Evolutionary conservation across 2,329 filamentous ascomycete genomes (phyloP).

Genomic region (Fusarium incarnatum): DNA sequence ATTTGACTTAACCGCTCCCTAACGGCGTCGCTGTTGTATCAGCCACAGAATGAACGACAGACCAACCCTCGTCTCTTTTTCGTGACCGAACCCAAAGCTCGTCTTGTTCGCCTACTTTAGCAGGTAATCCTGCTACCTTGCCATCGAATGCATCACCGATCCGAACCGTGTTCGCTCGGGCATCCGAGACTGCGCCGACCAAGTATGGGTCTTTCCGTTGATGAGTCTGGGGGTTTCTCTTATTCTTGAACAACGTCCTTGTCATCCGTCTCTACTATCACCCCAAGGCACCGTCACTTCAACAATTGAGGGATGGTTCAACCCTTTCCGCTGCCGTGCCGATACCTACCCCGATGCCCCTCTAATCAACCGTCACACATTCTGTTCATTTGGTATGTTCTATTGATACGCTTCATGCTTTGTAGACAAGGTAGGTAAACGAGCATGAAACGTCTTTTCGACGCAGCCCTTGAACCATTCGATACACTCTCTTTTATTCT

Average conservation of each 20-base stretch:
- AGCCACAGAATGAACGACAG: conserved; percentile 6
- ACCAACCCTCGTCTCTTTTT: not conserved
- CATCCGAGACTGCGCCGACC: conserved; percentile 35
- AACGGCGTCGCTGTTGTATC: conserved; percentile 1
- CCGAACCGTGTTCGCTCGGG: conserved; percentile 27
- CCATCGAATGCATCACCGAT: conserved; percentile 1
- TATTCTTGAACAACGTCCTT: not conserved
- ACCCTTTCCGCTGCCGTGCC: not conserved
- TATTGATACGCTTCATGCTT: not conserved
- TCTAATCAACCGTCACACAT: conserved; percentile 1
- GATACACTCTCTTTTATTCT: conserved; percentile 2
- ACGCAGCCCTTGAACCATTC: not conserved
- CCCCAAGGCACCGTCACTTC: not conserved
- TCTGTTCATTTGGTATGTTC: not conserved
- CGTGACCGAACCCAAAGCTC: not conserved
- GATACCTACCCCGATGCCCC: not conserved
- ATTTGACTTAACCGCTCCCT: not conserved
- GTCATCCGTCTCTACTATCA: not conserved
- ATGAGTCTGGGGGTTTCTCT: conserved; percentile 13
- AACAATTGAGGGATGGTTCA: not conserved
- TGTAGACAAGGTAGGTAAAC: conserved; percentile 22
- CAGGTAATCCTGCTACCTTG: conserved; percentile 6
- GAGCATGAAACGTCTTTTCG: not conserved
- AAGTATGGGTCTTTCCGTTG: conserved; percentile 7
- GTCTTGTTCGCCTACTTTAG: conserved; percentile 1